Evolutionary conservation across 2,329 filamentous ascomycete genomes (phyloP).

Genomic region (Curvularia sp.): DNA sequence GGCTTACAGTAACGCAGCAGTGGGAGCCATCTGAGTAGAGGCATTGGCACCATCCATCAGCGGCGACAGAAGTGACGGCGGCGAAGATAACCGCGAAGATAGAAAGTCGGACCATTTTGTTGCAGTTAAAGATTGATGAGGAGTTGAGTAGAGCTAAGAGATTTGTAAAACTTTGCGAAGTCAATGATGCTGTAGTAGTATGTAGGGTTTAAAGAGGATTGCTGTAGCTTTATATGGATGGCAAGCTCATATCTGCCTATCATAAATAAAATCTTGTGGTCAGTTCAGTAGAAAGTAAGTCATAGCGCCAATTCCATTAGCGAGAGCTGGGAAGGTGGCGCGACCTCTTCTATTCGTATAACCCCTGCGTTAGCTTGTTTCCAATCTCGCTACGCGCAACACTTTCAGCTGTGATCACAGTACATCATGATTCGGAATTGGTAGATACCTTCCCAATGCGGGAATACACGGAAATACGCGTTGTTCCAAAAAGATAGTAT

Average conservation of each 20-base stretch:
- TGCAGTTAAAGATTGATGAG: neutral
- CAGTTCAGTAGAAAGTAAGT: neutral
- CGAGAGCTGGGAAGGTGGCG: neutral
- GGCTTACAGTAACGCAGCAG: constrained; percentile 14
- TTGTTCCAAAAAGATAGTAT: neutral
- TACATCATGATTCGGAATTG: neutral
- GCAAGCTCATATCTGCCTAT: neutral
- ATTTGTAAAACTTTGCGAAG: neutral
- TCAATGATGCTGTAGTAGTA: neutral
- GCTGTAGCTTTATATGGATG: neutral
- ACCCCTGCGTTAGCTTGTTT: neutral
- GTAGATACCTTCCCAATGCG: neutral
- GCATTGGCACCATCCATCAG: constrained; percentile 11
- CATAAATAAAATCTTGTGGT: neutral
- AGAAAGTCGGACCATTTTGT: constrained; percentile 11
- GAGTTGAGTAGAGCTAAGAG: neutral
- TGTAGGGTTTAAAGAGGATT: neutral
- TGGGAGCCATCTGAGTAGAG: constrained; percentile 13
- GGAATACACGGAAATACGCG: neutral
- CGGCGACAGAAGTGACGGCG: constrained; percentile 9
- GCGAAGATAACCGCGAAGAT: constrained; percentile 5
- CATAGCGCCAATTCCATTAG: neutral
- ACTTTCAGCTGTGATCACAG: too few species aligned
- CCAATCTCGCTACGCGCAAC: too few species aligned
- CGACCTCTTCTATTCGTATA: neutral